Evolutionary conservation across 768 basidiomycete species (phyloP), one percentile per base, ranked within the genome.

Genomic region (Leccinum arenicola): DNA sequence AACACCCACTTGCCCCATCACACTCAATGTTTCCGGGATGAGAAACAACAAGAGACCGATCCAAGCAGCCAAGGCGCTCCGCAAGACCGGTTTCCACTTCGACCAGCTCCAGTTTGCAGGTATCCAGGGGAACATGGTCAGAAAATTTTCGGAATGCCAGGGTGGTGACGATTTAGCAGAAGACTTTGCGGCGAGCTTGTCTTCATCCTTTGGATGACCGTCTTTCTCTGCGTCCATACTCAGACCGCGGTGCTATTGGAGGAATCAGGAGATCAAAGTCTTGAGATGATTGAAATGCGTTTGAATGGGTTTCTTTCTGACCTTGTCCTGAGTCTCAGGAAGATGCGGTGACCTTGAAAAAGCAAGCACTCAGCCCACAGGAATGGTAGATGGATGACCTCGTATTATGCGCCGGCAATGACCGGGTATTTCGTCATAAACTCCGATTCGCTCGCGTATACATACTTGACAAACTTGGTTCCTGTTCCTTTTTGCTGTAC

Each of bases 51-150:
- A 66, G 0, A 80, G 68, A 19, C 83, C 75, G 1, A 87, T 62
- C 87, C 87, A 91, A 17, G 80, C 87, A 1, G 82, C 76, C 43
- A 86, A 53, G 12, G 86, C 81, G 61, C 83, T 82, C 55, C 89
- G 82, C 40, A 91, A 73, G 10, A 79, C 82, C 3, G 86, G 84
- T 70, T 87, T 87, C 64, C 85, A 59, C 64, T 82, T 85, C 17
- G 81, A 72, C 80, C 82, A 85, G 0, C 73, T 82, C 70, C 75
- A 80, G 58, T 86, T 88, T 15, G 71, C 74, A 2, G 78, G 75
- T 21, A 88, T 80, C 89, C 88, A 91, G 33, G 71, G 69, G 36
- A 84, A 60, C 54, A 64, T 53, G 21, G 60, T 9, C 0, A 79
- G 80, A 6, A 77, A 58, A 25, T 38, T 64, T 23, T 61, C 23